Evolutionary conservation across 192 early-diverging fungal genomes (phyloP).

Genomic region (Backusella tuberculispora): DNA sequence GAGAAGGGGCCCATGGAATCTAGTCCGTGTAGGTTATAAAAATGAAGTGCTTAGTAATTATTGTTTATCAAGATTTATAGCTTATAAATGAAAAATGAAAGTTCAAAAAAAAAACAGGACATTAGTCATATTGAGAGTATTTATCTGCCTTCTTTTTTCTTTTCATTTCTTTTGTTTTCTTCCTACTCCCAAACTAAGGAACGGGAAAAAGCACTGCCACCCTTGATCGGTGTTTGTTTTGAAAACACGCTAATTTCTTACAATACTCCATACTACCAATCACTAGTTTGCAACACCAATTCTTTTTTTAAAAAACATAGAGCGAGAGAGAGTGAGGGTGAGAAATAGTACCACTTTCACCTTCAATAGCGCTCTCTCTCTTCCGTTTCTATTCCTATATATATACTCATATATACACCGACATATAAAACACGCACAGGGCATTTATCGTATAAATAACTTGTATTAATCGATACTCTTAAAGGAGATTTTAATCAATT

Average conservation of each 20-base stretch:
- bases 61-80: neutral
- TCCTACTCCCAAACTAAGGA: neutral
- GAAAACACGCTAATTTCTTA: neutral
- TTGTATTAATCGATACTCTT: neutral
- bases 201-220: slow-evolving; percentile 3
- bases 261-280: neutral
- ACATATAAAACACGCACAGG: neutral
- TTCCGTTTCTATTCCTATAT: neutral
- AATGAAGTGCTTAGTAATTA: neutral
- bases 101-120: neutral
- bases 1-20: neutral
- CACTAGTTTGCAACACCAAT: neutral
- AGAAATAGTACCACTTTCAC: neutral
- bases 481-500: neutral
- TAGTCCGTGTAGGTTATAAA: neutral
- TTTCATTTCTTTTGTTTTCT: neutral
- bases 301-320: neutral
- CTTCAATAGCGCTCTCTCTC: neutral
- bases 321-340: neutral
- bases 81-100: neutral
- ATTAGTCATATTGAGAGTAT: slow-evolving; percentile 4
- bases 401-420: neutral
- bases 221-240: neutral
- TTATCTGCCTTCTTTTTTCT: neutral
- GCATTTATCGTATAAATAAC: neutral